Evolutionary conservation across 495 filamentous ascomycete genomes (phyloP), one percentile per base, ranked within the genome.

Genomic region (Geopyxis carbonaria): DNA sequence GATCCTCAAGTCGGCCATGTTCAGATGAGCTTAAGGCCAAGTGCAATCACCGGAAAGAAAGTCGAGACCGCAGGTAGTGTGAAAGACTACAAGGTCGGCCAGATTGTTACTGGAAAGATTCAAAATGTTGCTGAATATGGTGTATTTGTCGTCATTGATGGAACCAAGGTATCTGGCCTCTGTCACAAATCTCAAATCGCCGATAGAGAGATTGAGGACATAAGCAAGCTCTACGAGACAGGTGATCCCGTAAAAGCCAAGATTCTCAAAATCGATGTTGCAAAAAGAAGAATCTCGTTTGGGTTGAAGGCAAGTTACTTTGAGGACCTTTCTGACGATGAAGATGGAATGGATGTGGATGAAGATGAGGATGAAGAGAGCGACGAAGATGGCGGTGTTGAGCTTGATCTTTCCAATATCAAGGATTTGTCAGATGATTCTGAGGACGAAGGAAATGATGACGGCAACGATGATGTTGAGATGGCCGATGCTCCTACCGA

Each of bases 241-340:
- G 87, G 86, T 4, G 89, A 97, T 61, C 63, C 64, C 30, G 89
- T 97, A 38, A 93, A 94, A 62, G 87, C 87, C 18, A 80, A 76
- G 55, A 62, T 97, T 20, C 53, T 95, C 42, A 79, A 75, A 51
- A 64, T 97, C 20, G 77, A 95, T 48, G 44, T 52, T 11, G 64
- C 76, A 43, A 73, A 75, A 56, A 72, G 70, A 51, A 74, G 79
- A 47, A 76, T 97, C 46, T 85, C 66, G 40, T 81, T 97, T 53
- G 82, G 87, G 0, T 60, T 97, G 19, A 97, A 97, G 60, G 81
- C 87, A 23, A 86, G 81, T 2, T 87, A 91, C 55, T 86, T 97
- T 48, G 66, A 76, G 22, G 61, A 64, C 13, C 65, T 67, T 13
- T 66, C 67, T 7, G 67, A 64, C 38, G 66, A 65, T 16, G 64